Percentiles rank a stretch among this genome's conserved stretches.
Conservation (phyloP, 2,329 filamentous ascomycete species). For the Aspergillus uvarum region DNA sequence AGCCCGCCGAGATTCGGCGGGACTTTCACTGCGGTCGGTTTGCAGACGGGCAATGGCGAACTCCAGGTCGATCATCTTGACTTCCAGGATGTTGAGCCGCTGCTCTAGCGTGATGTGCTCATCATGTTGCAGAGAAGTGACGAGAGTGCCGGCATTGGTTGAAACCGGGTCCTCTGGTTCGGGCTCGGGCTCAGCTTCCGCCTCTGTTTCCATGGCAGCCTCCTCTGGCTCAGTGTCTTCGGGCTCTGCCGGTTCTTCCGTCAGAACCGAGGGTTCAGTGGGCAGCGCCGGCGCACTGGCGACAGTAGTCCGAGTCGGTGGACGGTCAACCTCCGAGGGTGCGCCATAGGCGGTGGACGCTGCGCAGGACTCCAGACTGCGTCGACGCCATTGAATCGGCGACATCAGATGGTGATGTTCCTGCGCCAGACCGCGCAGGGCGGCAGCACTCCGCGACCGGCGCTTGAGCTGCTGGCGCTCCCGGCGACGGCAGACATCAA, state of each 20-base stretch:
- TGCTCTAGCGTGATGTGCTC: slow-evolving; percentile 45
- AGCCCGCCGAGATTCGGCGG: slow-evolving; percentile 18
- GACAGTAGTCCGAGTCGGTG: slow-evolving; percentile 31
- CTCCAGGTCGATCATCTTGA: slow-evolving; percentile 52
- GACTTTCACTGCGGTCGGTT: slow-evolving; percentile 28
- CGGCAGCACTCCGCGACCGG: slow-evolving; percentile 47
- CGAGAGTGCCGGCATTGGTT: slow-evolving; percentile 40
- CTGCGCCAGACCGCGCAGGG: slow-evolving; percentile 36
- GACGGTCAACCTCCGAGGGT: slow-evolving; percentile 29
- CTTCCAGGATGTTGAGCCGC: slow-evolving; percentile 50
- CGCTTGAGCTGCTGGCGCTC: slow-evolving; percentile 36
- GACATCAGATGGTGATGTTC: slow-evolving; percentile 36
- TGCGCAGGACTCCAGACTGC: slow-evolving; percentile 42
- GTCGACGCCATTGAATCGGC: slow-evolving; percentile 43
- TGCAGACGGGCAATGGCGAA: slow-evolving; percentile 52
- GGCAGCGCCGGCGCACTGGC: slow-evolving; percentile 27
- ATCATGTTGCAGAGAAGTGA: slow-evolving; percentile 42
- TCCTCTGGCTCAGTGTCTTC: slow-evolving; percentile 7
- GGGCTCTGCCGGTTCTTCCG: background rate
- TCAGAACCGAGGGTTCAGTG: slow-evolving; percentile 20
- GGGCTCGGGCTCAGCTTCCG: slow-evolving; percentile 1
- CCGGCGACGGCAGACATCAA: slow-evolving; percentile 19
- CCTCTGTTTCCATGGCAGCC: slow-evolving; percentile 13
- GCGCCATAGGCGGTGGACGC: slow-evolving; percentile 35
- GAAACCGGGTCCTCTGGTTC: slow-evolving; percentile 26